Evolutionary conservation across 2,329 filamentous ascomycete genomes (phyloP), one percentile per base, ranked within the genome.

Genomic region (Fulvia fulva): DNA sequence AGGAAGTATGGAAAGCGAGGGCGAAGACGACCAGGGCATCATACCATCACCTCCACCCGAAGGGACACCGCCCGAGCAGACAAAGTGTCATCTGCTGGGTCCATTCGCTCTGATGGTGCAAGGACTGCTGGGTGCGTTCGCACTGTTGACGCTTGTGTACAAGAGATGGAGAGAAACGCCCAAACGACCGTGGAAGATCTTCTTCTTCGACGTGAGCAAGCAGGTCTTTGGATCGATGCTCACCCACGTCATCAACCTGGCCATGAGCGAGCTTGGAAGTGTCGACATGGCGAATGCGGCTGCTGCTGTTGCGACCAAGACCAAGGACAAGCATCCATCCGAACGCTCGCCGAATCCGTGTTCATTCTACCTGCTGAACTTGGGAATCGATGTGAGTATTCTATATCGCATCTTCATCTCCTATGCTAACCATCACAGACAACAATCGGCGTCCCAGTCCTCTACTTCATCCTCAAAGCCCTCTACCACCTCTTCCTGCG

Each of bases 181-280:
- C 1, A 93, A 97, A 73, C 84, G 94, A 56, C 93, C 93, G 0
- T 71, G 97, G 70, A 96, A 95, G 81, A 91, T 99, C 65, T 99
- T 94, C 93, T 92, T 90, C 74, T 99, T 97, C 74, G 94, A 99
- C 72, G 94, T 87, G 23, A 96, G 91, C 30, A 99, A 99, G 79
- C 94, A 99, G 79, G 91, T 99, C 55, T 89, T 97, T 69, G 94
- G 94, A 22, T 95, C 91, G 28, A 87, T 91, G 47, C 81, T 99
- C 73, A 86, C 97, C 32, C 94, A 99, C 76, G 81, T 93, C 46
- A 90, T 92, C 66, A 99, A 99, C 72, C 82, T 99, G 54, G 85
- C 96, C 74, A 96, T 99, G 88, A 95, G 91, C 49, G 91, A 97
- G 89, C 82, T 99, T 66, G 95, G 91, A 0, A 93, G 90, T 55